Conservation (phyloP, 345 rosid genomes). For the Psidium guajava region DNA sequence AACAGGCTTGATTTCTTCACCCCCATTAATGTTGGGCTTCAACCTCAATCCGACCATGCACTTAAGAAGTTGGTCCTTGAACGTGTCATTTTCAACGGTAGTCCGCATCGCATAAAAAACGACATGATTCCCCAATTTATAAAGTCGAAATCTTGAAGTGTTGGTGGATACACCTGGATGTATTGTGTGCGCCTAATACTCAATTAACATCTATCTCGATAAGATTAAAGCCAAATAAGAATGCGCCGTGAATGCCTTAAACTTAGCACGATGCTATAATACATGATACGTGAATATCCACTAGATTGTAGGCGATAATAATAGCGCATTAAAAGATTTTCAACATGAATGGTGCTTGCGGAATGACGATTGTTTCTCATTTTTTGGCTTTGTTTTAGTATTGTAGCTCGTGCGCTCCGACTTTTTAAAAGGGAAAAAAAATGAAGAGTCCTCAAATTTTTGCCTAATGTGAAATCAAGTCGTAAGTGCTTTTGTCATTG, state of each 20-base stretch:
- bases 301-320: not conserved
- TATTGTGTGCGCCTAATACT: not conserved
- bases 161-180: not conserved
- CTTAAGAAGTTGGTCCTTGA: not conserved
- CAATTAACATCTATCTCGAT: not conserved
- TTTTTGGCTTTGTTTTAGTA: too few relatives aligned
- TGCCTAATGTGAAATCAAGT: not conserved
- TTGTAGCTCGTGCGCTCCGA: too few relatives aligned
- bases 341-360: too few relatives aligned
- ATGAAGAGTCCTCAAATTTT: too few relatives aligned
- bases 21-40: not conserved
- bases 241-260: not conserved
- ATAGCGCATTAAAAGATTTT: too few relatives aligned
- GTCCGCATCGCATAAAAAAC: not conserved
- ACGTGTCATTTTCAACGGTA: not conserved
- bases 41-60: not conserved
- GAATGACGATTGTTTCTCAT: too few relatives aligned
- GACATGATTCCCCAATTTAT: not conserved
- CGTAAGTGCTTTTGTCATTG: not conserved
- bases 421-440: too few relatives aligned
- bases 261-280: not conserved
- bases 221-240: not conserved
- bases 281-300: not conserved
- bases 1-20: not conserved
- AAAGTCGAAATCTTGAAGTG: not conserved